Evolutionary conservation across 2,329 filamentous ascomycete genomes (phyloP), one percentile per base, ranked within the genome.

Genomic region (Diplodia mutila): DNA sequence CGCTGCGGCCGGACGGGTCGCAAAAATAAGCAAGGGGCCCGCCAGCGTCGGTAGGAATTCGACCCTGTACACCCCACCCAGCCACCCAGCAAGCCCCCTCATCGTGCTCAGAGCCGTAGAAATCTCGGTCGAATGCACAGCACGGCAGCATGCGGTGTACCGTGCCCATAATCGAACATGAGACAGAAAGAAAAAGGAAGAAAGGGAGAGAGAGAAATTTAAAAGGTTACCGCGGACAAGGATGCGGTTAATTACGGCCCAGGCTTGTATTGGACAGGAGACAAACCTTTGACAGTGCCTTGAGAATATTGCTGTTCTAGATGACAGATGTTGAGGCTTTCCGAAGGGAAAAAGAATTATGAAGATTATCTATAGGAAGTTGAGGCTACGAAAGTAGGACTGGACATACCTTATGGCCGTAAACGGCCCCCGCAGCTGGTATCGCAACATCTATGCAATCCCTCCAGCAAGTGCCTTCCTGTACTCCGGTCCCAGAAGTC

Each of bases 401-500:
- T 9, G 37, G 25, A 63, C 29, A 63, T 39, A 63, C 46, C 46
- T 37, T 3, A 11, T 2, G 59, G 59, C 46, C 59, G n/a, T 34
- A n/a, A 63, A 48, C 5, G 11, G 42, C 14, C 23, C n/a, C 6
- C 18, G 32, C 37, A 48, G 18, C n/a, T 25, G 32, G 14, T 54
- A 39, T 32, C 32, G 39, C 32, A 16, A 27, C 49, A 51, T 46
- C 51, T 49, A 61, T 21, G 61, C 32, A 25, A 64, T 61, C 25
- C 63, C 65, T 21, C 66, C 71, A n/a, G 69, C 72, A 49, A 80
- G 69, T 21, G 75, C 66, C 64, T 76, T 71, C 65, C 73, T 73
- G 69, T 79, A 80, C 65, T 70, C 74, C 16, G 69, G 61, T 32
- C 73, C 76, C 7, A 80, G 61, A 53, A 78, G 67, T 57, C 70